Evolutionary conservation across 768 basidiomycete genomes (phyloP).

Genomic region (Boletus rex-veris): DNA sequence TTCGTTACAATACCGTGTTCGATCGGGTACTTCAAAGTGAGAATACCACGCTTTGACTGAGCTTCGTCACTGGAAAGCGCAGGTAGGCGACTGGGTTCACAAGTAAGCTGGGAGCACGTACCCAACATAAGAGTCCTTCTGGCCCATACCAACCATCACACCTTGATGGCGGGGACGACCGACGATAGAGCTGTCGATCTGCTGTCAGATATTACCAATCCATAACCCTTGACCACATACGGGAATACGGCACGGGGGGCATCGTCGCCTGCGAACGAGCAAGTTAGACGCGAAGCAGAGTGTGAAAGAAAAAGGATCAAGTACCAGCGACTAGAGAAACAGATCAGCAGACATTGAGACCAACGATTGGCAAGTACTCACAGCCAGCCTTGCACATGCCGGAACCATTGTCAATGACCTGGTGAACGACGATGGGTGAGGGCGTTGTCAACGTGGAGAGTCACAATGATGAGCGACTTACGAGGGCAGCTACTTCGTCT

Average conservation of each 20-base stretch:
- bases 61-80: conserved; percentile 70
- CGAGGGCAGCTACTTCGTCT: conserved; percentile 61
- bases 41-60: conserved; percentile 92
- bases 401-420: conserved; percentile 93
- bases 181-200: conserved; percentile 69
- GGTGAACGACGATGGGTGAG: conserved; percentile 1
- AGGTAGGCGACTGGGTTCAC: conserved; percentile 15
- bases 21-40: conserved; percentile 90
- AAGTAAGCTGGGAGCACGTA: conserved; percentile 27
- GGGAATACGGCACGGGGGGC: conserved; percentile 92
- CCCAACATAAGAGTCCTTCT: conserved; percentile 97
- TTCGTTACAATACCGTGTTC: conserved; percentile 95
- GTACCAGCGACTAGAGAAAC: conserved; percentile 59
- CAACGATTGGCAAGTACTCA: conserved; percentile 41
- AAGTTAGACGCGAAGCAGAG: conserved; percentile 1
- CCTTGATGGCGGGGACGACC: conserved; percentile 93
- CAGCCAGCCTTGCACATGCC: conserved; percentile 99
- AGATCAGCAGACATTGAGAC: conserved; percentile 17
- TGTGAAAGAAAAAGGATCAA: background rate
- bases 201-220: conserved; percentile 9
- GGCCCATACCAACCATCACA: conserved; percentile 97
- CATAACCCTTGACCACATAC: conserved; percentile 44
- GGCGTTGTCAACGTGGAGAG: background rate
- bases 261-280: conserved; percentile 67
- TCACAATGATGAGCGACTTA: conserved; percentile 19